Evolutionary conservation across 2,329 filamentous ascomycete genomes (phyloP), one percentile per base, ranked within the genome.

Genomic region (Sporothrix pallida): DNA sequence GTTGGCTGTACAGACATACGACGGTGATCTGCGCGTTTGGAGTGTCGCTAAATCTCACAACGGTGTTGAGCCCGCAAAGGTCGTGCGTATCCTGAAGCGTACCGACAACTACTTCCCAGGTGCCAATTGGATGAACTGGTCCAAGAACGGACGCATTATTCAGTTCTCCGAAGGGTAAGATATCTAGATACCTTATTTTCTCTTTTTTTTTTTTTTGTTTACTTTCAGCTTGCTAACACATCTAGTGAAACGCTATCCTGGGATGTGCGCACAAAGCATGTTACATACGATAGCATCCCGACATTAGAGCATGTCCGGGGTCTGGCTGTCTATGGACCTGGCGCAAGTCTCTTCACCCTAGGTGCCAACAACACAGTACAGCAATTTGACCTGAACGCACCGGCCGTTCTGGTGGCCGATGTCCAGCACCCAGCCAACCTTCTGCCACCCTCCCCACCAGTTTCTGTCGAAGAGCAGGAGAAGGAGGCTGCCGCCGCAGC

Each of bases 261-360:
- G 95, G 96, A 99, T 85, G 96, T 99, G 62, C 89, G 95, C 76
- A 99, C 96, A n/a, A 98, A 98, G 81, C 92, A 97, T 80, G 94
- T 99, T 78, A 95, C 94, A 2, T 97, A 91, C 82, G 95, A 98
- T 79, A 88, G 89, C 74, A 93, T 98, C 73, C 94, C 95, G 6
- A 98, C 94, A 1, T 87, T 95, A 7, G 91, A 96, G 52, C 90
- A 92, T 77, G 89, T 98, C 74, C 89, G 89, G 76, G 95, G 93
- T 17, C 87, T 99, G 60, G 92, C 95, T 62, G 92, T 95, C 75
- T 97, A 96, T 81, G 96, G 95, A 1, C 92, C 95, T 0, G 94
- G 92, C 7, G 95, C 95, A n/a, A 93, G 89, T 7, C 87, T 99
- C 31, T 99, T 99, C 83, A 98, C 95, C 0, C 84, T 98, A 20